A percentile compares a stretch with the other conserved stretches of the same genome.
Evolutionary conservation across 177 flowering plant genomes (phyloP).

Genomic region (Vitis hybrid): DNA sequence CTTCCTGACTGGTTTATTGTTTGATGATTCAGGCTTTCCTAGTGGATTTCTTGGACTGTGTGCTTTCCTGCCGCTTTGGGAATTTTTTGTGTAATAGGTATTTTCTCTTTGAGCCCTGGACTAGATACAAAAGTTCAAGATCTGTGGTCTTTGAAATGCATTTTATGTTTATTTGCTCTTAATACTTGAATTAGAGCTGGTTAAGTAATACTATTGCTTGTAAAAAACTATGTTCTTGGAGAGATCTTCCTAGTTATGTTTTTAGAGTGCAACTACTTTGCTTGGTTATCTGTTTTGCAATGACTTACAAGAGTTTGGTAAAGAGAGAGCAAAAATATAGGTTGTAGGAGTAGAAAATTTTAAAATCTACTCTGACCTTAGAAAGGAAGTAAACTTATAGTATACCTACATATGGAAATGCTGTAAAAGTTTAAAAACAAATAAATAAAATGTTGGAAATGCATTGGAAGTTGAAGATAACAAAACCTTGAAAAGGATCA

Average conservation of each 20-base stretch:
- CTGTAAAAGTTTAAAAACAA: no score
- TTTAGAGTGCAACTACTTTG: neutral
- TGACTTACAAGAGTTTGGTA: no score
- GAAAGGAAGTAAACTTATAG: no score
- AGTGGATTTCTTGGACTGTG: conserved; percentile 87
- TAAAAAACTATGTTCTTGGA: neutral
- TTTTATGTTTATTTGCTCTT: neutral
- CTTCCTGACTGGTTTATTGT: conserved; percentile 15
- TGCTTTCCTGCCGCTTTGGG: conserved; percentile 94
- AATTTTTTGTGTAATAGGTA: conserved; percentile 98
- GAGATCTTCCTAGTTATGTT: neutral
- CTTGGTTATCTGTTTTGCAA: neutral
- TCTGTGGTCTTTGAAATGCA: neutral
- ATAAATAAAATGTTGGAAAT: no score
- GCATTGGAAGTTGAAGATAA: no score
- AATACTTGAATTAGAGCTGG: neutral
- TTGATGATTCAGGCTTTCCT: conserved; percentile 63
- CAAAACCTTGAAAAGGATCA: no score
- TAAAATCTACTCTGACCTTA: no score
- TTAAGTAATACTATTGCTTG: neutral
- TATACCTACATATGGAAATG: no score
- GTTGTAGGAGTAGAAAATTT: no score
- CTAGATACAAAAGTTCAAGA: neutral
- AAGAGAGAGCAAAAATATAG: no score
- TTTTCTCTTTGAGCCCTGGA: neutral